Evolutionary conservation across 306 rosid genomes (phyloP).

Genomic region (Heteromeles arbutifolia): DNA sequence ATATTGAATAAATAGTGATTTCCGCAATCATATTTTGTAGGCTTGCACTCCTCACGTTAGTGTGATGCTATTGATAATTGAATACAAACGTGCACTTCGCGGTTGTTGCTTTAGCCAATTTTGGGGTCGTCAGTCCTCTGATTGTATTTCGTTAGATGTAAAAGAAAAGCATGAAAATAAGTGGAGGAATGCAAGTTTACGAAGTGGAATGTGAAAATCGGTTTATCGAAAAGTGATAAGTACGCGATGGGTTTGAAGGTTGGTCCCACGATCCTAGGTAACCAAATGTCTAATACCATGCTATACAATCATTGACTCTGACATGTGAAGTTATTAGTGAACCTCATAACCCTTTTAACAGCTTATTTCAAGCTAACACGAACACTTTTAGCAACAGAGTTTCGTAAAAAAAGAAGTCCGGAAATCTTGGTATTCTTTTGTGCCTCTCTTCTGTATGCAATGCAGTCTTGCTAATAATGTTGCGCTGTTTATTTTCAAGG

Average conservation of each 20-base stretch:
- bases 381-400: not conserved
- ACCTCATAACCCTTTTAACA: not conserved
- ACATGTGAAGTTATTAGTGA: not conserved
- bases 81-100: not conserved
- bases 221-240: not conserved
- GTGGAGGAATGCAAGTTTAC: not conserved
- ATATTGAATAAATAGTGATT: too few relatives aligned
- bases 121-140: not conserved
- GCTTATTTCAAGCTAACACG: not conserved
- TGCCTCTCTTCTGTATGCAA: not conserved
- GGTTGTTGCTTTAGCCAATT: not conserved
- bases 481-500: constrained; percentile 19
- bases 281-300: not conserved
- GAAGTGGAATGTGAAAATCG: not conserved
- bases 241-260: not conserved
- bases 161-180: not conserved
- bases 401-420: not conserved
- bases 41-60: not conserved
- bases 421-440: not conserved
- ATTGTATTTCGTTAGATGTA: not conserved
- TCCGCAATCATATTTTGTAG: not conserved
- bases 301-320: not conserved
- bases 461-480: not conserved
- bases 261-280: not conserved
- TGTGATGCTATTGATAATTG: not conserved